Base-by-base conservation (phyloP, 768 basidiomycete genomes). In the Thelephora ganbajun region DNA sequence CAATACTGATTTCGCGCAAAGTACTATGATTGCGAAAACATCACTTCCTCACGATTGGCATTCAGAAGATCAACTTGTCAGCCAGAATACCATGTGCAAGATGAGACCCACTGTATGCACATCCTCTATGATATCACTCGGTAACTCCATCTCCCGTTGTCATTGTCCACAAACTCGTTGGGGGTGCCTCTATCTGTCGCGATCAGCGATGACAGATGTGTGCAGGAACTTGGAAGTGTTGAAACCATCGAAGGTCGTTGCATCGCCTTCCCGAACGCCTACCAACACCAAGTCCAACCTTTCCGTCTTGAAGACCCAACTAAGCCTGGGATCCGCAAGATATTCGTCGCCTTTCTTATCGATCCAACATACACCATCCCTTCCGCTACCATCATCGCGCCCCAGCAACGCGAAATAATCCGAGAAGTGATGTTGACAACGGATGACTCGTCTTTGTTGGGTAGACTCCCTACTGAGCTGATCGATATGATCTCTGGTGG, bases 331-430 rank as follows among this genome's bases (percentile, higher is more conserved):
- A n/a, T n/a, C n/a, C n/a, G n/a, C n/a, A n/a, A n/a, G n/a, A n/a
- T n/a, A n/a, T n/a, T n/a, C n/a, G n/a, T n/a, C n/a, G n/a, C n/a
- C n/a, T n/a, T n/a, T n/a, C n/a, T n/a, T n/a, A n/a, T n/a, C n/a
- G n/a, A n/a, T n/a, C n/a, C n/a, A n/a, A n/a, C n/a, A n/a, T n/a
- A n/a, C n/a, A n/a, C n/a, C n/a, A n/a, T n/a, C n/a, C n/a, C n/a
- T n/a, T n/a, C n/a, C n/a, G n/a, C n/a, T n/a, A n/a, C 58, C 1
- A 52, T 54, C 16, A 55, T 67, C 7, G 55, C 61, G 3, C 61
- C 60, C 1, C 68, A 67, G 55, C 66, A 64, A 43, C 30, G 7
- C 1, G 56, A 61, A 1, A 63, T 61, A 61, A 53, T 50, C 16
- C 26, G 44, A 7, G 45, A 54, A 3, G 55, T 53, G 18, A 44